These are phyloP conservation scores for Aspergillus neotritici DNA, from an alignment of 2,329 filamentous ascomycete species.

Conservation along the genomic window DNA sequence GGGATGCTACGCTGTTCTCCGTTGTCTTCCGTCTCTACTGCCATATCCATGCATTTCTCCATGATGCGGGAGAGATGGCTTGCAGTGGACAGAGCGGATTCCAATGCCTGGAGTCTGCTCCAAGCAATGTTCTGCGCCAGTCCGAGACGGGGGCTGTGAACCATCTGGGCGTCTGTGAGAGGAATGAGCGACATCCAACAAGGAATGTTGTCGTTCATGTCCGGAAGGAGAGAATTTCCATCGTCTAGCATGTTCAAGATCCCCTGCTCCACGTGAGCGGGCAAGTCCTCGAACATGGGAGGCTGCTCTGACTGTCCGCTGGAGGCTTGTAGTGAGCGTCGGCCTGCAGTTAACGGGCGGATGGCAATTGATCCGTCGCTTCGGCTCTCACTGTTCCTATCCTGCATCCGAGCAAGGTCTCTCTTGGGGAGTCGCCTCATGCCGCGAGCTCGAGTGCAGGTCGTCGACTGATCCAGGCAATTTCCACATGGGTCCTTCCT, in stretches of 20 bases:
- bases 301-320: too few species aligned
- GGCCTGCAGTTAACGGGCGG: too few species aligned
- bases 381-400: too few species aligned
- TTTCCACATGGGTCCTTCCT: slow-evolving; percentile 18
- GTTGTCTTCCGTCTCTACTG: not conserved
- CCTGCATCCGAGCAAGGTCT: too few species aligned
- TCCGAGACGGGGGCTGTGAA: slow-evolving; percentile 7
- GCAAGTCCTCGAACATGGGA: too few species aligned
- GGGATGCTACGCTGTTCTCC: slow-evolving; percentile 3
- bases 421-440: slow-evolving; percentile 5
- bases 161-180: slow-evolving; percentile 13
- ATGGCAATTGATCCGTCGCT: too few species aligned
- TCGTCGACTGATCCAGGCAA: slow-evolving; percentile 15
- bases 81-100: slow-evolving; percentile 12
- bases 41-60: not conserved
- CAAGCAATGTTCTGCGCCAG: slow-evolving; percentile 6
- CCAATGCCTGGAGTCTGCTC: slow-evolving; percentile 9
- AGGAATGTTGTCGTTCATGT: not conserved
- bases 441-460: slow-evolving; percentile 11
- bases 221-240: too few species aligned
- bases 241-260: too few species aligned
- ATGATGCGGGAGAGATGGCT: slow-evolving; percentile 5
- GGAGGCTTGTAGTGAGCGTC: too few species aligned
- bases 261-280: too few species aligned
- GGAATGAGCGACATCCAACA: slow-evolving; percentile 10